A percentile compares a stretch with the other conserved stretches of the same genome.
Evolutionary conservation across 2,329 filamentous ascomycete genomes (phyloP).

Genomic region (Setomelanomma holmii): DNA sequence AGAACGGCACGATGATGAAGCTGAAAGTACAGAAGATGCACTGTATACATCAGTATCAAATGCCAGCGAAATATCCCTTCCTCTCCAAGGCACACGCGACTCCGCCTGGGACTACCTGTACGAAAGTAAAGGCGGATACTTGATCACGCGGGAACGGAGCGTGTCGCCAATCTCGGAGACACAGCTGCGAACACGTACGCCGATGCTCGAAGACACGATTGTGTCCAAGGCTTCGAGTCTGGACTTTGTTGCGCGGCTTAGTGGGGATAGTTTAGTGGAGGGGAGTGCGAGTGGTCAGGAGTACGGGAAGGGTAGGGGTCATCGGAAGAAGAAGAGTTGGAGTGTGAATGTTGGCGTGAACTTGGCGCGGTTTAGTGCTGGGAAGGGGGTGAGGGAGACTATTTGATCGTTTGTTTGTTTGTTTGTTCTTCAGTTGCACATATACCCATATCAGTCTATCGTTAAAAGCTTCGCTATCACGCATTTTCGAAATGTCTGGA

Average conservation of each 20-base stretch:
- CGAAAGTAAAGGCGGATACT: slow-evolving; percentile 11
- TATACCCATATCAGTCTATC: too few relatives aligned
- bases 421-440: too few relatives aligned
- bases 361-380: slow-evolving; percentile 22
- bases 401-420: too few relatives aligned
- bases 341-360: slow-evolving; percentile 31
- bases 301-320: slow-evolving; percentile 19
- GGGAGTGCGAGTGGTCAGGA: slow-evolving; percentile 9
- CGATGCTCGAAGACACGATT: neutral
- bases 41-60: too few relatives aligned
- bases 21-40: slow-evolving; percentile 13
- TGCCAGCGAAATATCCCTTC: slow-evolving; percentile 30
- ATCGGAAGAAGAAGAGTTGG: slow-evolving; percentile 37
- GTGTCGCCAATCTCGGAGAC: neutral
- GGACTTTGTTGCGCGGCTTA: slow-evolving; percentile 18
- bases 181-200: neutral
- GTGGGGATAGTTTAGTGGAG: slow-evolving; percentile 13
- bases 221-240: neutral
- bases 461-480: too few relatives aligned
- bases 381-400: slow-evolving; percentile 38
- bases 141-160: neutral
- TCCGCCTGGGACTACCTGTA: slow-evolving; percentile 24
- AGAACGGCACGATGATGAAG: neutral
- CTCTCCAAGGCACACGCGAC: slow-evolving; percentile 27
- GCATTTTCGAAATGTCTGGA: neutral